Percentiles rank a stretch among this genome's conserved stretches.
Conservation (phyloP, 129 eudicot species). For the Flaveria robusta region DNA sequence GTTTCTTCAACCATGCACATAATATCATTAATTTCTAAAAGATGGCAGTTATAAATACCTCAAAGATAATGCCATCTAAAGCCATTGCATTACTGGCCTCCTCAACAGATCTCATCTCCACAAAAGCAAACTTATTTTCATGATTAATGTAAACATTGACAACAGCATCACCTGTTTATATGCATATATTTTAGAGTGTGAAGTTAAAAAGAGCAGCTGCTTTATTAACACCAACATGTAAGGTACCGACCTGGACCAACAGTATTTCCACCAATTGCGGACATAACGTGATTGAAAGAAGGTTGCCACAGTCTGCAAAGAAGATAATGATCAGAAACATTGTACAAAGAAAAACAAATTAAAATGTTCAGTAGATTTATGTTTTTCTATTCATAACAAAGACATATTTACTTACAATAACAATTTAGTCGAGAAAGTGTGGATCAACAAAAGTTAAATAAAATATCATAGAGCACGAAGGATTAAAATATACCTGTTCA, state of each 20-base stretch:
- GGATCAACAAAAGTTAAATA: not conserved
- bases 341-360: not conserved
- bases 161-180: constrained; percentile 80
- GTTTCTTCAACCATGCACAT: not conserved
- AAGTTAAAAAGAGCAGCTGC: not conserved
- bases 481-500: constrained; percentile 71
- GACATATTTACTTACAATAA: not conserved
- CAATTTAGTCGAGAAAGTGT: not conserved
- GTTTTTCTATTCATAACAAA: not conserved
- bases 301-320: constrained; percentile 87
- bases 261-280: constrained; percentile 94
- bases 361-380: not conserved
- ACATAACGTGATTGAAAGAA: constrained; percentile 93
- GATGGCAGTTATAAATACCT: constrained; percentile 40
- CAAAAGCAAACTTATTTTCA: constrained; percentile 97
- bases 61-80: constrained; percentile 89
- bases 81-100: too few species aligned
- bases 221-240: not conserved
- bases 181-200: not conserved
- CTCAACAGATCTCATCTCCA: constrained; percentile 99
- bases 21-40: not conserved
- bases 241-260: constrained; percentile 89
- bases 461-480: not conserved
- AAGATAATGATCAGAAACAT: not conserved
- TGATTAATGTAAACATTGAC: constrained; percentile 95